These are phyloP conservation scores for Colletotrichum sp. DNA, from an alignment of 2,329 filamentous ascomycete species.

Conservation along the genomic window DNA sequence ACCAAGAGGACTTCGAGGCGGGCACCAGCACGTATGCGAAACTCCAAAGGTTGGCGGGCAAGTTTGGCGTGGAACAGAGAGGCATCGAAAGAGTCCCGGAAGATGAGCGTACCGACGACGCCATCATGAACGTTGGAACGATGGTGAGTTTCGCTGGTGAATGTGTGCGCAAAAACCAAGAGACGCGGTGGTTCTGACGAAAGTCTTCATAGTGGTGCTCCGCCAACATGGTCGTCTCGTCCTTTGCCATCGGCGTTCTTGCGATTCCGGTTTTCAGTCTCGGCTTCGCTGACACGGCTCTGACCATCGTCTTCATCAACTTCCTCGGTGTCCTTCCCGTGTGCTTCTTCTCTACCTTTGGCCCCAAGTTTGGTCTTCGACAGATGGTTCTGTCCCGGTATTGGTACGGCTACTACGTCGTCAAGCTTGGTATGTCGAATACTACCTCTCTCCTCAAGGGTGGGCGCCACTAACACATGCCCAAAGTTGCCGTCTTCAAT, in stretches of 20 bases:
- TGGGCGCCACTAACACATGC: constrained; percentile 15
- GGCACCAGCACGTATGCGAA: constrained; percentile 27
- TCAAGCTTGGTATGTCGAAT: constrained; percentile 63
- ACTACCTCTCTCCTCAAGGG: constrained; percentile 8
- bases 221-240: constrained; percentile 78
- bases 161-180: not conserved
- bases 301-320: constrained; percentile 79
- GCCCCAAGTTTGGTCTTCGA: constrained; percentile 74
- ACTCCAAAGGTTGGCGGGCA: constrained; percentile 66
- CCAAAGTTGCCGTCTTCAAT: constrained; percentile 71
- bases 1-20: constrained; percentile 6
- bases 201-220: constrained; percentile 61
- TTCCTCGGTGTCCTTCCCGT: constrained; percentile 74
- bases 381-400: constrained; percentile 83
- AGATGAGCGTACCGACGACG: constrained; percentile 69
- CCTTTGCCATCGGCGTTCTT: constrained; percentile 77
- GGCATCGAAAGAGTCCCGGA: constrained; percentile 78
- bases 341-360: constrained; percentile 79
- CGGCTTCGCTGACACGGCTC: constrained; percentile 74
- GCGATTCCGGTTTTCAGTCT: constrained; percentile 71
- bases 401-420: constrained; percentile 76
- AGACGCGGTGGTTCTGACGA: not conserved
- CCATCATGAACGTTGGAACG: constrained; percentile 71
- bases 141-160: constrained; percentile 61
- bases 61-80: constrained; percentile 72